Evolutionary conservation across 306 rosid genomes (phyloP), one percentile per base, ranked within the genome.

Genomic region (Betula pendula): DNA sequence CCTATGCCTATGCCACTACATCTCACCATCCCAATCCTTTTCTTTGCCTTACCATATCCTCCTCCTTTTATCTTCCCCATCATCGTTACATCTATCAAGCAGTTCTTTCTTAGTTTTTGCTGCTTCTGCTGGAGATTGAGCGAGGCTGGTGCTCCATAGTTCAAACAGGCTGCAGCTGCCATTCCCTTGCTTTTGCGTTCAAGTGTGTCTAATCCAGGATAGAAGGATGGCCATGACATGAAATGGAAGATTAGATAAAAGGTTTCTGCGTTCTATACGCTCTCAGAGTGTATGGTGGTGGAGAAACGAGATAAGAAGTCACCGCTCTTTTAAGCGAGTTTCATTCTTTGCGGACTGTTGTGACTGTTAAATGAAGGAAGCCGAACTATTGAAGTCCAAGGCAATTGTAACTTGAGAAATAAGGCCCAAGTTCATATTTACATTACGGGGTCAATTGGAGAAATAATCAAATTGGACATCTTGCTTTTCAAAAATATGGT

Each of bases 241-340:
- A 60, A 62, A 78, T 31, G 70, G 47, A 38, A 70, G 4, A 73
- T 74, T 58, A 63, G 68, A 60, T 29, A 60, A 29, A 29, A n/a
- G 43, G 20, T 31, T 8, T 15, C 29, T 60, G 42, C 12, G 13
- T 63, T 45, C 47, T 38, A 59, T 25, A 50, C 24, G 67, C 22
- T 60, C 20, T 8, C n/a, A n/a, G 59, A 68, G 53, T 88, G 92
- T 87, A 89, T 92, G 98, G 97, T n/a, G n/a, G n/a, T 83, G 83
- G 85, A 84, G 82, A 90, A 88, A 83, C 70, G 81, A 89, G 97
- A 92, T 94, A 87, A 89, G 84, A 82, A 33, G 79, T 11, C 53
- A 27, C 10, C 38, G 15, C 17, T 43, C 52, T 65, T 12, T n/a
- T n/a, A n/a, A n/a, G n/a, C n/a, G n/a, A n/a, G n/a, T n/a, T n/a